Percentiles rank a stretch among this genome's conserved stretches.
Evolutionary conservation across 352 stramenopile species (phyloP).

Genomic region (Globisporangium iwayamae): DNA sequence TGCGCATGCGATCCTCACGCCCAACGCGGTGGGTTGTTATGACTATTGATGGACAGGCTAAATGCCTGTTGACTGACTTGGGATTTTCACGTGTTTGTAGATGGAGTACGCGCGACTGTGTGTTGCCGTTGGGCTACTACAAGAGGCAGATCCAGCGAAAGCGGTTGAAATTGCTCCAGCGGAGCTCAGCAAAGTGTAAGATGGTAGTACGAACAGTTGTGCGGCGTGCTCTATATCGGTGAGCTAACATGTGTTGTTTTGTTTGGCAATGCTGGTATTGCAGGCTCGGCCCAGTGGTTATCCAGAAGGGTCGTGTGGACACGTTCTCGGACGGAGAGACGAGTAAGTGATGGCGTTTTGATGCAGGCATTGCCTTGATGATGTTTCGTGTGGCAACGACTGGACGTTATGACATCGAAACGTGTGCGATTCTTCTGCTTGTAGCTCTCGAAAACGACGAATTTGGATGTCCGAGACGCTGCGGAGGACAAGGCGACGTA

Average conservation of each 20-base stretch:
- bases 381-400: neutral
- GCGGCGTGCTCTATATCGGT: too few relatives aligned
- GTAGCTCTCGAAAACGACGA: slow-evolving; percentile 46
- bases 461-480: slow-evolving; percentile 79
- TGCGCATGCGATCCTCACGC: slow-evolving; percentile 88
- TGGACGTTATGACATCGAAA: neutral
- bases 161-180: slow-evolving; percentile 47
- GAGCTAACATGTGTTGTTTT: neutral
- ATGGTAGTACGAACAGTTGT: too few relatives aligned
- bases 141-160: slow-evolving; percentile 39
- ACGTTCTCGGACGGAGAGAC: slow-evolving; percentile 71
- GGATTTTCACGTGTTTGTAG: slow-evolving; percentile 22
- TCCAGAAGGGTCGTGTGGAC: slow-evolving; percentile 84
- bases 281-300: slow-evolving; percentile 79
- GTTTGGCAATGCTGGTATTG: neutral
- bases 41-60: neutral
- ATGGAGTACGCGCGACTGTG: slow-evolving; percentile 86
- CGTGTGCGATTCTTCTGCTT: neutral
- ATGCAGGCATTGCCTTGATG: neutral
- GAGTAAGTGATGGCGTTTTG: slow-evolving; percentile 28
- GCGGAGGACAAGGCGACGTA: slow-evolving; percentile 91
- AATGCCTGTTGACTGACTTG: neutral
- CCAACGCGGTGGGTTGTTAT: slow-evolving; percentile 73
- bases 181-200: slow-evolving; percentile 52
- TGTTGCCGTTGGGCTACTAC: slow-evolving; percentile 36